Evolutionary conservation across 164 flowering plant species (phyloP).

Genomic region (Dillenia suffruticosa): DNA sequence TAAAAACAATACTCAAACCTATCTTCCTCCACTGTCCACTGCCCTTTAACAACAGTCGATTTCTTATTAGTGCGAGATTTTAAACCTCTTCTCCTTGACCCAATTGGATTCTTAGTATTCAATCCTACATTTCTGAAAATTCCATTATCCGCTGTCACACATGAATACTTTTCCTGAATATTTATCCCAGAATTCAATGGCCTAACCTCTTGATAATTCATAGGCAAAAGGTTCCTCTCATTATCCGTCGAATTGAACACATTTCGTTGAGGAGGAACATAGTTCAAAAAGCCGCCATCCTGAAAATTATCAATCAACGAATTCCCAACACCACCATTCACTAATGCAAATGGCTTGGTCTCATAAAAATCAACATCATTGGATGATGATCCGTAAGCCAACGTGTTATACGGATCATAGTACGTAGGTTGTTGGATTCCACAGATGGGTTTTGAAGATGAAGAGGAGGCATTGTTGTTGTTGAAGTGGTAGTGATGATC

Average conservation of each 20-base stretch:
- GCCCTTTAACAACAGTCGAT: slow-evolving; percentile 55
- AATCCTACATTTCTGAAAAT: slow-evolving; percentile 10
- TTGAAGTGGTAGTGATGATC: slow-evolving; percentile 16
- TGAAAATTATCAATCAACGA: slow-evolving; percentile 22
- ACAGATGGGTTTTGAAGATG: slow-evolving; percentile 19
- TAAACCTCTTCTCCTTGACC: slow-evolving; percentile 14
- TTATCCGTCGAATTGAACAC: slow-evolving; percentile 9
- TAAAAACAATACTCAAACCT: slow-evolving; percentile 31
- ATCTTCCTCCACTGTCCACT: slow-evolving; percentile 88
- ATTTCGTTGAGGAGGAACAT: slow-evolving; percentile 4
- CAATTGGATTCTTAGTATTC: slow-evolving; percentile 8
- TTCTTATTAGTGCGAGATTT: slow-evolving; percentile 27
- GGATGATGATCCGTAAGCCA: slow-evolving; percentile 10
- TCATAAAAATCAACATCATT: slow-evolving; percentile 21
- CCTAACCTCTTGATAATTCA: slow-evolving; percentile 20
- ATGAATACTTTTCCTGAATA: slow-evolving; percentile 42
- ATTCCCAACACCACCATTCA: slow-evolving; percentile 13
- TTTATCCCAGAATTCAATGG: slow-evolving; percentile 25
- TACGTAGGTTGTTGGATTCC: slow-evolving; percentile 11
- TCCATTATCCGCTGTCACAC: slow-evolving; percentile 31
- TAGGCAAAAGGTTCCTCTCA: slow-evolving; percentile 4
- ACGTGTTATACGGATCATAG: slow-evolving; percentile 26
- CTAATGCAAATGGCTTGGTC: slow-evolving; percentile 27
- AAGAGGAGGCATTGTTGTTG: slow-evolving; percentile 1
- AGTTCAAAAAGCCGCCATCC: slow-evolving; percentile 16